Base-by-base conservation (phyloP, 2,329 filamentous ascomycete genomes). In the Chalaropsis thielavioides region DNA sequence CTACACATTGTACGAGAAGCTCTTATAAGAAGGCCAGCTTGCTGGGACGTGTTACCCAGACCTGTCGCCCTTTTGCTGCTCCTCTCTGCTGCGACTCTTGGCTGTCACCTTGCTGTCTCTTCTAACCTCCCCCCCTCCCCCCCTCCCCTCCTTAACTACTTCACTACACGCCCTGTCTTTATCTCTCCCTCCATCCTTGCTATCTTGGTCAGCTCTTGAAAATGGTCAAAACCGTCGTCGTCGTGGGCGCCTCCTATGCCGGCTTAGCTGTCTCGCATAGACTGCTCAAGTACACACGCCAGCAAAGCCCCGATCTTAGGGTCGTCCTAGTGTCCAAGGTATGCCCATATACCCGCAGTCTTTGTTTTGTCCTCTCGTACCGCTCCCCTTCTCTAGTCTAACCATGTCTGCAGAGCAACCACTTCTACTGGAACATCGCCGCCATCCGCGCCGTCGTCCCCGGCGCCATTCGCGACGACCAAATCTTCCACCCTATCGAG, bases 361-460 rank as follows among this genome's bases (percentile, higher is more conserved):
- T n/a, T 51, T 51, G 46, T 13, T 7, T 22, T 24, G 19, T 10
- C n/a, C 22, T 22, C 24, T 51, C 46, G 19, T 2, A 17, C n/a
- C 46, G 2, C 24, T 51, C 13, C n/a, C 43, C 35, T 51, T 24
- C 62, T 65, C 22, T 22, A 51, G 17, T n/a, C 27, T 56, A 44
- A 54, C 17, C 35, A 13, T 40, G 17, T 19, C n/a, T 31, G 24
- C 38, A 83, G 79, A 83, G 78, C 69, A 78, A 75, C 68, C 80
- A 84, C 69, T 80, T 84, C 69, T 84, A 78, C 74, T 83, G 81
- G 81, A 83, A 83, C 72, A 64, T 83, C 4, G 81, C 80, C 31
- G 77, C 81, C 0, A 77, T 82, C 54, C 79, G 82, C 59, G 80
- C 79, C 72, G 77, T 84, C 68, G 73, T 83, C 58, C 80, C 81